Conservation (phyloP, 2,329 filamentous ascomycete species). For the Talaromyces rugulosus region DNA sequence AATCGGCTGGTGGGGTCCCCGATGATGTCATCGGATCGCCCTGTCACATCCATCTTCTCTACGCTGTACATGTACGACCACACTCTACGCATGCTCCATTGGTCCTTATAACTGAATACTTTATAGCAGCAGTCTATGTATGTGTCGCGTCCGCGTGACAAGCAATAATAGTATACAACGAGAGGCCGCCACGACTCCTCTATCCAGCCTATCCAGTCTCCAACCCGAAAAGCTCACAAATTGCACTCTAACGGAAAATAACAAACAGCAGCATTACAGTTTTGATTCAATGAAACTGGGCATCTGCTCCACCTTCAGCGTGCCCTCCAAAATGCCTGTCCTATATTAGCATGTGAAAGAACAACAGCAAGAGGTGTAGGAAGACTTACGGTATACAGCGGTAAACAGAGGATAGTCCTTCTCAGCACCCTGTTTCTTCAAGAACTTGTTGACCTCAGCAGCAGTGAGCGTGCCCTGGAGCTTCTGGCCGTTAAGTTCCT, state of each 20-base stretch:
- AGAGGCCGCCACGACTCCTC: background rate
- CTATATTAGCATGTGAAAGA: slow-evolving; percentile 16
- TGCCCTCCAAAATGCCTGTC: slow-evolving; percentile 69
- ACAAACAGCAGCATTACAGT: background rate
- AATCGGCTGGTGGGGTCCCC: background rate
- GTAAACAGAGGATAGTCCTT: slow-evolving; percentile 89
- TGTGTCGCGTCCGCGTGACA: background rate
- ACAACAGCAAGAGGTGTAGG: slow-evolving; percentile 4
- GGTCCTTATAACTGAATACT: background rate
- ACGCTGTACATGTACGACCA: background rate
- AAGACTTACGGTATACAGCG: slow-evolving; percentile 63
- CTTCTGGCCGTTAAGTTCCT: slow-evolving; percentile 93
- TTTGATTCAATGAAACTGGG: slow-evolving; percentile 58
- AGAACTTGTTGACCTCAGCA: slow-evolving; percentile 82
- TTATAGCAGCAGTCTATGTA: background rate
- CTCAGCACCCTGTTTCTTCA: slow-evolving; percentile 73
- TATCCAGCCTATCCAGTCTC: background rate
- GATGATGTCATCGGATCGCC: background rate
- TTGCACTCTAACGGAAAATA: background rate
- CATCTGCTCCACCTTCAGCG: slow-evolving; percentile 74
- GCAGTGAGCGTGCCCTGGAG: slow-evolving; percentile 92
- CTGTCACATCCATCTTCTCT: background rate
- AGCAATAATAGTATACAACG: background rate
- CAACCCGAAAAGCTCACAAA: background rate
- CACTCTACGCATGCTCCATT: background rate